phyloP scores from a whole-genome alignment of 192 early-diverging fungal genomes.

The Phlyctochytrium bullatum region DNA sequence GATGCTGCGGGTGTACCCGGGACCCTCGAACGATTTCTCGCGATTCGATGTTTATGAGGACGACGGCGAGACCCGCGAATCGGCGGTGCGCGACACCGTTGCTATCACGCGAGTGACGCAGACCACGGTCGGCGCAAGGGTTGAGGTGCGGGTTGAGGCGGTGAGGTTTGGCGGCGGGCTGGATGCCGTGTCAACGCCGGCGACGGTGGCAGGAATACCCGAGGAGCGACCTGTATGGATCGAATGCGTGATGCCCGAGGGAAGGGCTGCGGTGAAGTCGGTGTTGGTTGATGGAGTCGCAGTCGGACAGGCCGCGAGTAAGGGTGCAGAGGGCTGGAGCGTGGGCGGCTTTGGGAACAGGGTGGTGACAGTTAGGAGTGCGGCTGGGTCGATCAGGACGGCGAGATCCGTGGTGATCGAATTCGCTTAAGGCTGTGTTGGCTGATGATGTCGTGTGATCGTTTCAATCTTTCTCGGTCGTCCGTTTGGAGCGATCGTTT shows the following conservation, averaged over 20 bases:
- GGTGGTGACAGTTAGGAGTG: background rate
- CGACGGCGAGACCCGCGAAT: background rate
- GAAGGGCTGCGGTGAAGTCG: background rate
- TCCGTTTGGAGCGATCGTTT: too few relatives aligned
- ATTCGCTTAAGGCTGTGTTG: background rate
- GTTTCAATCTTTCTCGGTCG: too few relatives aligned
- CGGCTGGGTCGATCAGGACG: background rate
- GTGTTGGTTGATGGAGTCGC: background rate
- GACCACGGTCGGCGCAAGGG: background rate
- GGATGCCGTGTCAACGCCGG: too few relatives aligned
- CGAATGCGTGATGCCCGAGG: background rate
- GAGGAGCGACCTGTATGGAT: background rate
- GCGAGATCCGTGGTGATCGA: background rate
- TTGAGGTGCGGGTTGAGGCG: background rate
- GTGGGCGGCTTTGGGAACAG: background rate
- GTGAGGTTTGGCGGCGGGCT: background rate
- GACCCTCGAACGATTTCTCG: background rate
- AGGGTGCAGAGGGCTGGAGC: background rate
- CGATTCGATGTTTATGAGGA: background rate
- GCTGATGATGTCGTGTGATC: too few relatives aligned
- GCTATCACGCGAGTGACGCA: background rate
- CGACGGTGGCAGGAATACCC: background rate
- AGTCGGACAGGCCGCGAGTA: background rate
- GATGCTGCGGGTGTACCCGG: background rate
- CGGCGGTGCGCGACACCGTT: background rate